Conservation (phyloP, 2,329 filamentous ascomycete genomes). For the Hirsutella thompsonii region DNA sequence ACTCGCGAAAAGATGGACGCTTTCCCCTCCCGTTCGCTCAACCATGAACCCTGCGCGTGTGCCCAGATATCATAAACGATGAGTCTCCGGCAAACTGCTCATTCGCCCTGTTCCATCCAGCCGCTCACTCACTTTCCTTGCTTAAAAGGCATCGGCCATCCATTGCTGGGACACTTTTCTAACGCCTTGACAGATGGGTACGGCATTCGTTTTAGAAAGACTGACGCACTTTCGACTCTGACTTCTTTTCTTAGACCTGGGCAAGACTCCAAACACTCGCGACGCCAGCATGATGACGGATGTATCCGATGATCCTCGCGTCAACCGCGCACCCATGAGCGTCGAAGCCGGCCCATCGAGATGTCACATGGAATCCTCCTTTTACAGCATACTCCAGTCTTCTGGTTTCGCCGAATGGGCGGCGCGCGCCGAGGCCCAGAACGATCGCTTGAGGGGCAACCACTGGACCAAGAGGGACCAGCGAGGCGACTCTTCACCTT, state of each 20-base stretch:
- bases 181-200: too few species aligned
- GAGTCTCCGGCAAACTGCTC: too few species aligned
- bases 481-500: neutral
- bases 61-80: too few species aligned
- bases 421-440: conserved; percentile 5
- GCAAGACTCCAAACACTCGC: neutral
- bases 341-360: conserved; percentile 4
- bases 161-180: too few species aligned
- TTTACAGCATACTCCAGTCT: conserved; percentile 4
- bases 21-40: too few species aligned
- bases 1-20: too few species aligned
- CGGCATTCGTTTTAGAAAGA: neutral
- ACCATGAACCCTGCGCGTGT: too few species aligned
- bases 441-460: conserved; percentile 1
- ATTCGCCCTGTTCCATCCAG: too few species aligned
- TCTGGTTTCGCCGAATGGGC: conserved; percentile 7
- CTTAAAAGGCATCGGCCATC: too few species aligned
- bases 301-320: conserved; percentile 1
- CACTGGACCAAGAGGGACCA: neutral
- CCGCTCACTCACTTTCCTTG: too few species aligned
- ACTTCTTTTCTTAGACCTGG: neutral
- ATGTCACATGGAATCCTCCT: conserved; percentile 6
- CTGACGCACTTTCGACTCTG: neutral
- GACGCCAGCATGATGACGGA: neutral
- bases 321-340: conserved; percentile 1